phyloP scores from a whole-genome alignment of 768 basidiomycete genomes.

The Tylopilus plumbeoviolaceoides region DNA sequence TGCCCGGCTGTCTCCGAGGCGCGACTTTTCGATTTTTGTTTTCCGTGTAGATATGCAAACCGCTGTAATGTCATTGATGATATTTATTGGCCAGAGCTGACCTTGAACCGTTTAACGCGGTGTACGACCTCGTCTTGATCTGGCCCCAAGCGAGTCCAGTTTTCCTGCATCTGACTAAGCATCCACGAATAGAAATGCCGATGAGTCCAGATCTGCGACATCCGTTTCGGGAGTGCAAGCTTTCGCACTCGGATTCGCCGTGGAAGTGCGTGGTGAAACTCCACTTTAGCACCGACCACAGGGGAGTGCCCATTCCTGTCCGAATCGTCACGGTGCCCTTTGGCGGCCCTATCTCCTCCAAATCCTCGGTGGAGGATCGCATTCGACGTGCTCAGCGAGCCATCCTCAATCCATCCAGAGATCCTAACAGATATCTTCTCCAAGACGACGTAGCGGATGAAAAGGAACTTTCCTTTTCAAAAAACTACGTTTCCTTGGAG shows the following conservation, averaged over 20 bases:
- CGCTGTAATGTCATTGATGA: neutral
- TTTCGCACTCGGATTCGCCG: slow-evolving; percentile 35
- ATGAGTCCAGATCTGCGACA: too few species aligned
- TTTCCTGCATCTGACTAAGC: too few species aligned
- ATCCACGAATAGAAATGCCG: slow-evolving; percentile 7
- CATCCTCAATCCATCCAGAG: slow-evolving; percentile 52
- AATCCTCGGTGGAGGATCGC: slow-evolving; percentile 56
- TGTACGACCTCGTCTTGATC: slow-evolving; percentile 25
- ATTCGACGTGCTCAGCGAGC: slow-evolving; percentile 64
- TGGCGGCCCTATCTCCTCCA: slow-evolving; percentile 47
- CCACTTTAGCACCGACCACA: slow-evolving; percentile 38
- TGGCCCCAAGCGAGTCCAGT: too few species aligned
- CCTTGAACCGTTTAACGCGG: slow-evolving; percentile 51
- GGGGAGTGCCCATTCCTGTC: slow-evolving; percentile 36
- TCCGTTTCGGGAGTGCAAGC: neutral
- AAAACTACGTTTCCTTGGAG: slow-evolving; percentile 52
- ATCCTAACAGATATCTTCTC: slow-evolving; percentile 13
- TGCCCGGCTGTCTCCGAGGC: too few species aligned
- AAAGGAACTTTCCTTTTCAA: slow-evolving; percentile 42
- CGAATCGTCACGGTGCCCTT: slow-evolving; percentile 40
- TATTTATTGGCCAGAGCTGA: slow-evolving; percentile 10
- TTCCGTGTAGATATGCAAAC: too few species aligned
- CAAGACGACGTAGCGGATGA: slow-evolving; percentile 8
- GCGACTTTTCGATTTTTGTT: too few species aligned
- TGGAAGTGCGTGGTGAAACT: slow-evolving; percentile 55